Percentiles rank a stretch among this genome's conserved stretches.
Evolutionary conservation across 139 green algal species (phyloP).

Genomic region (Haematococcus sp.): DNA sequence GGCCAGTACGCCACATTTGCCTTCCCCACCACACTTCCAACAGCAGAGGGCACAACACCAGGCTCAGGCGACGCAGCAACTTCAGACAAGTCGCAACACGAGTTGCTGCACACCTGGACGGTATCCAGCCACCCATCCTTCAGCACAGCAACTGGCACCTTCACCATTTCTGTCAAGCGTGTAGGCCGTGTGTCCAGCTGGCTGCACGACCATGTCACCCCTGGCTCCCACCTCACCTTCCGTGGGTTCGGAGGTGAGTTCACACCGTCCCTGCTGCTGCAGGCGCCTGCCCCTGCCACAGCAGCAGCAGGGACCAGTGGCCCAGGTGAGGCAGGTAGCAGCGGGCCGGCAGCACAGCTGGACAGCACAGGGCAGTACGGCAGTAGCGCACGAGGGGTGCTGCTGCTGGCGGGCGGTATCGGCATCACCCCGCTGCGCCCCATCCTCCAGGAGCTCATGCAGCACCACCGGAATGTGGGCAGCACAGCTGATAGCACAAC

Average conservation of each 20-base stretch:
- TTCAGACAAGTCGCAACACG: no score
- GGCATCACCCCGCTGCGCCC: slow-evolving; percentile 31
- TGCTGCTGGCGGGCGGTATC: slow-evolving; percentile 37
- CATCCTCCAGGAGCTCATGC: slow-evolving; percentile 16
- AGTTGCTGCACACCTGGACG: slow-evolving; percentile 28
- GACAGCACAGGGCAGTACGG: slow-evolving; percentile 25
- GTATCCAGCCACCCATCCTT: slow-evolving; percentile 25
- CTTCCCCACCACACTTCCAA: slow-evolving; percentile 9
- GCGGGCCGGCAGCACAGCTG: background rate
- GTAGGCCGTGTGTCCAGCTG: slow-evolving; percentile 21
- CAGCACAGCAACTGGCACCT: slow-evolving; percentile 6
- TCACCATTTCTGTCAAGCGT: slow-evolving; percentile 36
- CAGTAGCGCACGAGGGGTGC: slow-evolving; percentile 20
- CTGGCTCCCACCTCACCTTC: background rate
- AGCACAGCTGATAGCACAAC: no score
- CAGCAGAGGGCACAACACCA: no score
- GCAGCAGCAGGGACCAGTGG: background rate
- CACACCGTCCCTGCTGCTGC: background rate
- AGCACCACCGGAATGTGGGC: no score
- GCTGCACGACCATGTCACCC: slow-evolving; percentile 21
- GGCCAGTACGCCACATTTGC: slow-evolving; percentile 30
- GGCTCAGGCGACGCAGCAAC: background rate
- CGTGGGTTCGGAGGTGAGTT: slow-evolving; percentile 28
- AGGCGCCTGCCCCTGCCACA: background rate
- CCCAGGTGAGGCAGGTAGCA: background rate